Evolutionary conservation across 139 green algal species (phyloP).

Genomic region (Pseudopediastrum boryanum): DNA sequence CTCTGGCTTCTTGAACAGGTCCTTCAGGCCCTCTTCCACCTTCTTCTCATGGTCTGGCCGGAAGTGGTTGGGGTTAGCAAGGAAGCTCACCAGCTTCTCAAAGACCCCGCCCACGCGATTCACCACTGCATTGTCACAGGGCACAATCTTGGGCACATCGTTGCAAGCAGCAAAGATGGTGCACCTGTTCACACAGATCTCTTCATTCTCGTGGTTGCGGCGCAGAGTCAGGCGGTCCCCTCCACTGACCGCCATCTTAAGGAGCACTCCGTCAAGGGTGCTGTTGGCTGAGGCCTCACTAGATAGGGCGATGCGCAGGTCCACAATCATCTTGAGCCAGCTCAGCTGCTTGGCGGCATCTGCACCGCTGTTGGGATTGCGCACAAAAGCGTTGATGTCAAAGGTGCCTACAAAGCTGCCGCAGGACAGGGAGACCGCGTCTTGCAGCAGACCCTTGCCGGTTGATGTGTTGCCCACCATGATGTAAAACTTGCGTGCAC

Average conservation of each 20-base stretch:
- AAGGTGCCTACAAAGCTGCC: slow-evolving; percentile 15
- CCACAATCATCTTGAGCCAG: slow-evolving; percentile 20
- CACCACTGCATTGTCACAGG: slow-evolving; percentile 2
- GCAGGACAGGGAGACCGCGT: background rate
- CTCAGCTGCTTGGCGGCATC: slow-evolving; percentile 7
- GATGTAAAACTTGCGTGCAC: slow-evolving; percentile 14
- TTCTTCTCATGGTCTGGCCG: slow-evolving; percentile 8
- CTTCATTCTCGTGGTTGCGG: slow-evolving; percentile 12
- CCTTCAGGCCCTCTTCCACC: background rate
- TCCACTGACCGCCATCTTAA: slow-evolving; percentile 6
- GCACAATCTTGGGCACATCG: slow-evolving; percentile 20
- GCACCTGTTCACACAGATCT: background rate
- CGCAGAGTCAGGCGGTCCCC: slow-evolving; percentile 5
- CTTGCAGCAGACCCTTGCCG: background rate
- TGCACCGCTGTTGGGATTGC: slow-evolving; percentile 15
- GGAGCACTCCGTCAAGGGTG: background rate
- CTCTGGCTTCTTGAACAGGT: background rate
- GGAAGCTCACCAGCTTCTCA: slow-evolving; percentile 13
- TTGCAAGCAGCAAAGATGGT: slow-evolving; percentile 11
- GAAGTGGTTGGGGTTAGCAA: slow-evolving; percentile 10
- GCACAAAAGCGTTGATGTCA: slow-evolving; percentile 9
- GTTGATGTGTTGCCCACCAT: slow-evolving; percentile 2
- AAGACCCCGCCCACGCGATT: slow-evolving; percentile 5
- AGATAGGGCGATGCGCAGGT: slow-evolving; percentile 12
- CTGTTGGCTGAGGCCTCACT: background rate